Evolutionary conservation across 179 eudicot genomes (phyloP), one percentile per base, ranked within the genome.

Genomic region (Actinidia arguta): DNA sequence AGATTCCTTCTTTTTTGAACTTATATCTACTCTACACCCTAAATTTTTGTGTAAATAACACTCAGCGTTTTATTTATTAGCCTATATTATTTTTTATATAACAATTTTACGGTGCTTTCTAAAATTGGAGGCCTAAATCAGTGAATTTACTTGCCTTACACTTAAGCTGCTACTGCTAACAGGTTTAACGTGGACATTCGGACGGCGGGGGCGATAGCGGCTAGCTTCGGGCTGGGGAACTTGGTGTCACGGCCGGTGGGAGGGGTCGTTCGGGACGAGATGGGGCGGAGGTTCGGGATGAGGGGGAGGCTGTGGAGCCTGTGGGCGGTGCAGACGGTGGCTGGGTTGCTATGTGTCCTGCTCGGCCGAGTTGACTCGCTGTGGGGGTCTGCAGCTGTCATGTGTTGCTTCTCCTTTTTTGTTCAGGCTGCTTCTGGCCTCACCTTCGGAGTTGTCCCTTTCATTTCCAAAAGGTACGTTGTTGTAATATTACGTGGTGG

Each of bases 391-490:
- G 48, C 89, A 6, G 20, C 82, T 13, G 90, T 91, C 6, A 86
- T 91, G 93, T 85, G 87, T 36, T 62, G 83, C 16, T 91, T 91
- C 69, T 91, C 93, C 3, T 75, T 91, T 3, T 89, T 89, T 67
- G 92, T 91, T 51, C 93, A 91, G 25, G 93, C 92, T 1, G 89
- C 93, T 83, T 88, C 90, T 8, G 93, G 93, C 18, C 87, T 91
- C 61, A 84, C 85, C 0, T 91, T 91, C 63, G 93, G 93, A 0
- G 88, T 91, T 8, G 93, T 91, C 25, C 93, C 93, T 0, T 91
- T 89, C 58, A 88, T 91, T 46, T 91, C 93, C 58, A 83, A 84
- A 79, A 86, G 93, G 93, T 91, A 70, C 20, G 69, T 16, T n/a
- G n/a, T n/a, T n/a, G n/a, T n/a, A n/a, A n/a, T n/a, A n/a, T n/a